Percentiles rank a stretch among this genome's conserved stretches.
These are phyloP conservation scores for Leccinum subrobustum DNA, from an alignment of 1,284 basidiomycete species.

Conservation along the genomic window DNA sequence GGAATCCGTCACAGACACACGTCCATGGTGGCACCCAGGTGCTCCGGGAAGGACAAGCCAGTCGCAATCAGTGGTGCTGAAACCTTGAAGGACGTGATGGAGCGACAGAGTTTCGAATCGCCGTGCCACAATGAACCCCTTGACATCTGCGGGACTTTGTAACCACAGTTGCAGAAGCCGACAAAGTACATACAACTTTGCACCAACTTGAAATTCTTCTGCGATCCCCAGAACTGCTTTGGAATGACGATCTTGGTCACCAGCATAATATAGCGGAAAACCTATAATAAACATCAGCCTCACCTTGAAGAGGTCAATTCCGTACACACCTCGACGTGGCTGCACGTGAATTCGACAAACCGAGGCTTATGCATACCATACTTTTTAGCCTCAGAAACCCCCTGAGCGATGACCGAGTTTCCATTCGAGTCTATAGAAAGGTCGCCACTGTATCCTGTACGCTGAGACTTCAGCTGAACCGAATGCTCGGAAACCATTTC, in stretches of 20 bases:
- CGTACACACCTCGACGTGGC: conserved; percentile 51
- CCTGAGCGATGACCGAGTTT: conserved; percentile 42
- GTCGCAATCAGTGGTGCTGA: conserved; percentile 75
- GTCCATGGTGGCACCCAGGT: conserved; percentile 38
- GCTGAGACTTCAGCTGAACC: conserved; percentile 54
- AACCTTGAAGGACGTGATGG: conserved; percentile 79
- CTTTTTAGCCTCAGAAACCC: conserved; percentile 46
- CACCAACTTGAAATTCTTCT: conserved; percentile 65
- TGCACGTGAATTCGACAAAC: conserved; percentile 76
- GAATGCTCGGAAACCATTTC: conserved; percentile 74
- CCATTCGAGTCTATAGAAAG: conserved; percentile 49
- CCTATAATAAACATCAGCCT: conserved; percentile 42
- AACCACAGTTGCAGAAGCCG: neutral
- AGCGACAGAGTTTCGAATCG: conserved; percentile 81
- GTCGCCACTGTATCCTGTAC: conserved; percentile 31
- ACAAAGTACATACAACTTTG: conserved; percentile 52
- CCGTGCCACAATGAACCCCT: conserved; percentile 69
- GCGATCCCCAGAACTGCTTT: conserved; percentile 74
- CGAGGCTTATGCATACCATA: conserved; percentile 62
- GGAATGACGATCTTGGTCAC: conserved; percentile 76
- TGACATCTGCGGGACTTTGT: conserved; percentile 53
- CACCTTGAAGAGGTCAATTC: neutral
- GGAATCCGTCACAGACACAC: conserved; percentile 65
- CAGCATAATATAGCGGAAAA: conserved; percentile 65
- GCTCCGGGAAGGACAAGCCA: conserved; percentile 66